Evolutionary conservation across 202 grass and related monocot genomes (phyloP).

Genomic region (Tripidium arundinaceum): DNA sequence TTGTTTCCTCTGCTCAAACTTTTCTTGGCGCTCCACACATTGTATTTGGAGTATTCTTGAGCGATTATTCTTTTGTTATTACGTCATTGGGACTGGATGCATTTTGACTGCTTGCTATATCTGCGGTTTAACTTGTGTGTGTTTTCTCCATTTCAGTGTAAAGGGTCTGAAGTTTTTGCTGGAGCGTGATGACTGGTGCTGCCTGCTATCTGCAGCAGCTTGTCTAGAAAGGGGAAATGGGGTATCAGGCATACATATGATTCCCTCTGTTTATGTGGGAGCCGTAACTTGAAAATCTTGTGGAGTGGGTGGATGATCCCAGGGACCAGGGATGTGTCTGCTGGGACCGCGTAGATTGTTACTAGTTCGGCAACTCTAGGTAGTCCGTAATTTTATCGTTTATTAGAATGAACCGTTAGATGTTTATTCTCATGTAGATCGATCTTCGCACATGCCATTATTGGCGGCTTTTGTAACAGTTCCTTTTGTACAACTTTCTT

Average conservation of each 20-base stretch:
- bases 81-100: neutral
- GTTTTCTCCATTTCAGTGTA: neutral
- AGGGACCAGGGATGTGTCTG: neutral
- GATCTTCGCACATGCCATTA: neutral
- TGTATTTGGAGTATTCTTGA: neutral
- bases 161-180: neutral
- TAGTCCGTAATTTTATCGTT: neutral
- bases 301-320: neutral
- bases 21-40: neutral
- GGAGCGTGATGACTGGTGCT: neutral
- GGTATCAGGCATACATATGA: neutral
- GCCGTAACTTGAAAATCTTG: neutral
- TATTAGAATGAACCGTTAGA: neutral
- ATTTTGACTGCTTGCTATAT: neutral
- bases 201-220: neutral
- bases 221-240: neutral
- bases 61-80: neutral
- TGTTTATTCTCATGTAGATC: neutral
- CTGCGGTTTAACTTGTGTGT: neutral
- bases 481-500: neutral
- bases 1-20: neutral
- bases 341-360: neutral
- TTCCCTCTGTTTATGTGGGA: neutral
- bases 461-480: neutral
- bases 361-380: neutral